Evolutionary conservation across 495 filamentous ascomycete genomes (phyloP).

Genomic region (Lichenothelia convexa): DNA sequence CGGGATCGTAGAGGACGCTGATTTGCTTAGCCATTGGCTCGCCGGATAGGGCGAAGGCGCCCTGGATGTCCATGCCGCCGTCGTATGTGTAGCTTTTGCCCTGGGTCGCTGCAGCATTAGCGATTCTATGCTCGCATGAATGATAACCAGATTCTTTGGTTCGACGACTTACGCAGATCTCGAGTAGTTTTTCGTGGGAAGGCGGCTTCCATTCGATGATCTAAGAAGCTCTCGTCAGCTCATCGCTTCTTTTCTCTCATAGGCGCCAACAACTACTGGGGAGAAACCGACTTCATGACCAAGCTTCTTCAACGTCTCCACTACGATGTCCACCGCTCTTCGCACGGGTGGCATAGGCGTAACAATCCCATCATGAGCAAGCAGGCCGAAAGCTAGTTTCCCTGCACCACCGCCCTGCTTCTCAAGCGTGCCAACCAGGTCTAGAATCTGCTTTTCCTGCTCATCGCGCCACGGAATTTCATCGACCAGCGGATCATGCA

Average conservation of each 20-base stretch:
- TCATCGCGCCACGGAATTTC: slow-evolving; percentile 46
- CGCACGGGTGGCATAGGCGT: slow-evolving; percentile 34
- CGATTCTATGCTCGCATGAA: too few relatives aligned
- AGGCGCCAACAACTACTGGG: too few relatives aligned
- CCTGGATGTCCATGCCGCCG: slow-evolving; percentile 26
- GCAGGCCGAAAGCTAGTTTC: slow-evolving; percentile 33
- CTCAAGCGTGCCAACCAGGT: slow-evolving; percentile 19
- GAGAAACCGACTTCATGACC: slow-evolving; percentile 38
- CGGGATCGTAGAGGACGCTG: slow-evolving; percentile 14
- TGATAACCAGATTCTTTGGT: too few relatives aligned
- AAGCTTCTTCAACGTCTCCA: slow-evolving; percentile 28
- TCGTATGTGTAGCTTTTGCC: slow-evolving; percentile 32
- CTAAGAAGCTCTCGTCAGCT: slow-evolving; percentile 3
- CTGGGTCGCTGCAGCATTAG: too few relatives aligned
- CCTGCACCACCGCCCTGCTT: slow-evolving; percentile 6
- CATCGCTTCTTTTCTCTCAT: background rate
- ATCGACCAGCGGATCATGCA: slow-evolving; percentile 40
- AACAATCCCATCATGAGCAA: slow-evolving; percentile 31
- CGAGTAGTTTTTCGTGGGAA: slow-evolving; percentile 21
- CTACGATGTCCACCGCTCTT: slow-evolving; percentile 34
- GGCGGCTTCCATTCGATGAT: slow-evolving; percentile 44
- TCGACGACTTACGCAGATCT: slow-evolving; percentile 15
- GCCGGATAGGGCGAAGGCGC: slow-evolving; percentile 35
- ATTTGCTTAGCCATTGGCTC: slow-evolving; percentile 30
- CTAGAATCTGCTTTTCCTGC: slow-evolving; percentile 28